Evolutionary conservation across 768 basidiomycete genomes (phyloP).

Genomic region (Lactarius evosmus): DNA sequence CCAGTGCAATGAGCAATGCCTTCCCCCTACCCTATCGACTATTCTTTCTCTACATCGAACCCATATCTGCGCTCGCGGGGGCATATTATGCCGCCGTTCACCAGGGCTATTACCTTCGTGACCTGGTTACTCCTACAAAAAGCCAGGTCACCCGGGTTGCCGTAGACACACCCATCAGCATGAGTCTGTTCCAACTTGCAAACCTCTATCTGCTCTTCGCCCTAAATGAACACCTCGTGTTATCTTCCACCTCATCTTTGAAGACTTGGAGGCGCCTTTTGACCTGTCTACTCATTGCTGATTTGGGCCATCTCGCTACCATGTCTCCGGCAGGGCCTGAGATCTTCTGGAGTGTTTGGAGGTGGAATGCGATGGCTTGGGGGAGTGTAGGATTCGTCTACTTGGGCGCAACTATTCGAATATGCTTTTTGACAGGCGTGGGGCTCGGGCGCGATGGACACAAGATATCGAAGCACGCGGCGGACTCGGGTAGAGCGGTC

Average conservation of each 20-base stretch:
- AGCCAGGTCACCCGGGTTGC: not conserved
- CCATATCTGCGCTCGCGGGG: slow-evolving; percentile 48
- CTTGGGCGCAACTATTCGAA: slow-evolving; percentile 43
- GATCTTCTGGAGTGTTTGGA: slow-evolving; percentile 44
- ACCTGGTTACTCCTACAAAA: slow-evolving; percentile 33
- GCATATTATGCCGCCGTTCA: slow-evolving; percentile 45
- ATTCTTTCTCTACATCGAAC: slow-evolving; percentile 53
- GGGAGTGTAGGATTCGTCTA: slow-evolving; percentile 55
- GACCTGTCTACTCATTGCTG: slow-evolving; percentile 45
- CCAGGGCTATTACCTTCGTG: slow-evolving; percentile 40
- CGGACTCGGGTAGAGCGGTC: not conserved
- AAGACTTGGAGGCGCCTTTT: slow-evolving; percentile 45
- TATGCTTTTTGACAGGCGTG: slow-evolving; percentile 40
- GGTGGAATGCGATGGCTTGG: slow-evolving; percentile 54
- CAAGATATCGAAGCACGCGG: not conserved
- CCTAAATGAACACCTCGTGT: slow-evolving; percentile 48
- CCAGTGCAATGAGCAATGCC: not conserved
- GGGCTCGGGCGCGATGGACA: slow-evolving; percentile 30
- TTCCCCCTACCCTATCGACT: slow-evolving; percentile 38
- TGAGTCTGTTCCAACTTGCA: slow-evolving; percentile 46
- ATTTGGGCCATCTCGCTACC: slow-evolving; percentile 47
- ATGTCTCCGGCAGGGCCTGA: slow-evolving; percentile 44
- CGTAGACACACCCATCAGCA: slow-evolving; percentile 36
- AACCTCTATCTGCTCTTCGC: slow-evolving; percentile 53
- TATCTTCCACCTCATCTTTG: slow-evolving; percentile 42